Base-by-base conservation (phyloP, 2,329 filamentous ascomycete species). In the Neophaeococcomyces mojaviensis region DNA sequence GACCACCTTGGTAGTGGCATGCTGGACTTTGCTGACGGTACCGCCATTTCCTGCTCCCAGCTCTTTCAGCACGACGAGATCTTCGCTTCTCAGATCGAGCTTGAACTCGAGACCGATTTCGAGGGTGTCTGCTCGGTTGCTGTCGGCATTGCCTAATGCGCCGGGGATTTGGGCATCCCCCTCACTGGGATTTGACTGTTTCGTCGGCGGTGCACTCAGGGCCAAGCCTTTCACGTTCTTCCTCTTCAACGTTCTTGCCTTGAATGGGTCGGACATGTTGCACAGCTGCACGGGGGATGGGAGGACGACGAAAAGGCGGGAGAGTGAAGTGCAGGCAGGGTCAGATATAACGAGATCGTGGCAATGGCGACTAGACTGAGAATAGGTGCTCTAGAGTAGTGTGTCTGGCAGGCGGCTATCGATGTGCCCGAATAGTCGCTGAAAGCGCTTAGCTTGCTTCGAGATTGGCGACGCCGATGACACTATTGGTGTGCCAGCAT, bases 31-130 rank as follows among this genome's bases (percentile, higher is more conserved):
- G 73, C 89, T 97, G 60, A 98, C 92, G 16, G 92, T 97, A 48
- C 92, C 92, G 61, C 92, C 92, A 72, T 98, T 98, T 51, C 92
- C 92, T 41, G 88, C 87, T 39, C 92, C 92, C 28, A 98, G 76
- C 67, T 98, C 92, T 70, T 94, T 95, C 58, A 98, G 71, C 30
- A 95, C 83, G 57, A 96, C 83, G 42, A 98, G 70, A 65, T 98
- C 92, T 60, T 97, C 90, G 45, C 87, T 89, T 59, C 85, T 81
- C 59, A 97, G 72, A 63, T 98, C 88, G 39, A 97, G 72, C 63
- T 90, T 89, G 73, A 97, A 97, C 69, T 98, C 92, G 52, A 97
- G 87, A 16, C 92, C 92, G 61, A 98, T 97, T 69, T 98, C 90
- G 38, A 98, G 74, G 52, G 82, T 85, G 61, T 86, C 83, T 53